Base-by-base conservation (phyloP, 306 rosid genomes). In the Betula pendula region DNA sequence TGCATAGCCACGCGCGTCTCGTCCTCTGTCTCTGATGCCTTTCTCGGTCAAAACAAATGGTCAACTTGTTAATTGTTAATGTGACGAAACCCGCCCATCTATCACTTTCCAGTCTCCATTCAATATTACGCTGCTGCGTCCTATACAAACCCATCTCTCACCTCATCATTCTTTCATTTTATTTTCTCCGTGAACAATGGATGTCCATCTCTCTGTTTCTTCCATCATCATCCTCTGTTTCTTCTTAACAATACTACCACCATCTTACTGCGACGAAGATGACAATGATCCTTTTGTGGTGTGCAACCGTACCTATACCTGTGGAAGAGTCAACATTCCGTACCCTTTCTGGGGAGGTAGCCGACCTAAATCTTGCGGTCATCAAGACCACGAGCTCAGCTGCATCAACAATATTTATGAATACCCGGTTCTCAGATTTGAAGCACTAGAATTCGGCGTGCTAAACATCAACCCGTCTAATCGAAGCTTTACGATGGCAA, bases 341-440 rank as follows among this genome's bases (percentile, higher is more conserved):
- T 86, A 77, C 65, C 92, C 92, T 45, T 89, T 86, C 59, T 84
- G 89, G 90, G 70, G 17, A 20, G 22, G 3, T 2, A 12, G 13
- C 67, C 85, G 59, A 52, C 78, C 59, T 8, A 27, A 17, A 14
- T 70, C 63, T 70, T 89, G 90, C 42, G 92, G 90, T 1, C 84
- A 70, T 24, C 83, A 76, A 27, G 72, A 8, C 1, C 82, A 84
- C 77, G 33, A 51, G 71, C 80, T 89, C 1, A 80, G 78, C 50
- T 89, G 92, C 77, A 24, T 35, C 0, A 2, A 66, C 19, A 59
- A 8, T n/a, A n/a, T n/a, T n/a, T n/a, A n/a, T 19, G 0, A 35
- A 31, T 75, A 82, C 77, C 31, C 22, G 48, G 79, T 73, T 2
- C 75, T 78, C 8, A 71, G 70, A 25, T 62, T 87, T 12, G 31